These are phyloP conservation scores for Colletotrichum musicola DNA, from an alignment of 2,329 filamentous ascomycete species.

Conservation along the genomic window DNA sequence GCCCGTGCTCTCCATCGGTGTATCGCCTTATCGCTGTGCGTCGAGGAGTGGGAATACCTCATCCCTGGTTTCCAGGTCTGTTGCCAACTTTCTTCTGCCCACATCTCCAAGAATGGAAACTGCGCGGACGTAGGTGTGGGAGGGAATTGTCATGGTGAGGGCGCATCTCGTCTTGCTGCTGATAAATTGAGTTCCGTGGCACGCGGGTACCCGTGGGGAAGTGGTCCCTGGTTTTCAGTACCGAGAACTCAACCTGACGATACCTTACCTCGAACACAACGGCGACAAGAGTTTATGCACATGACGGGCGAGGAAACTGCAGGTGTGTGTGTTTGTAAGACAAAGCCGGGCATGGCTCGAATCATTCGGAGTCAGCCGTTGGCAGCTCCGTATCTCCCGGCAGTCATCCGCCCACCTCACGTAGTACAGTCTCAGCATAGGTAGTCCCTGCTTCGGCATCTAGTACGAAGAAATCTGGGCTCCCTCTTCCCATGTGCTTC, in stretches of 20 bases:
- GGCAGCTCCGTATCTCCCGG: constrained; percentile 30
- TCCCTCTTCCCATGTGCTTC: neutral
- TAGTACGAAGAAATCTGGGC: too few species aligned
- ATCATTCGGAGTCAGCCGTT: constrained; percentile 8
- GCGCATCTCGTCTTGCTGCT: neutral
- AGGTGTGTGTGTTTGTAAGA: neutral
- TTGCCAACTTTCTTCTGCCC: constrained; percentile 6
- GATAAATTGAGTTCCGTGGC: neutral
- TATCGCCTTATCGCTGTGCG: constrained; percentile 16
- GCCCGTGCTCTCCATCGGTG: constrained; percentile 20
- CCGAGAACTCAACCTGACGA: neutral
- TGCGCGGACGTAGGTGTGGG: neutral
- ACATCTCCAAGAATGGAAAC: neutral
- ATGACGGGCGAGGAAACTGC: neutral
- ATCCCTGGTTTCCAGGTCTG: neutral
- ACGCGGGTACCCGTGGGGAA: neutral
- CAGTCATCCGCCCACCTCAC: constrained; percentile 32
- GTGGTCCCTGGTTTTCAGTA: neutral
- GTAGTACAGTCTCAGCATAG: constrained; percentile 25
- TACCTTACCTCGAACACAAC: neutral
- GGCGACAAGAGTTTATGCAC: neutral
- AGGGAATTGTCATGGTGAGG: neutral
- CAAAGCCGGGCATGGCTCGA: constrained; percentile 11
- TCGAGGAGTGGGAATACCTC: constrained; percentile 19
- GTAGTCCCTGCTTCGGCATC: constrained; percentile 17